phyloP scores from a whole-genome alignment of 1,284 basidiomycete species.

The Irpex rosettiformis region DNA sequence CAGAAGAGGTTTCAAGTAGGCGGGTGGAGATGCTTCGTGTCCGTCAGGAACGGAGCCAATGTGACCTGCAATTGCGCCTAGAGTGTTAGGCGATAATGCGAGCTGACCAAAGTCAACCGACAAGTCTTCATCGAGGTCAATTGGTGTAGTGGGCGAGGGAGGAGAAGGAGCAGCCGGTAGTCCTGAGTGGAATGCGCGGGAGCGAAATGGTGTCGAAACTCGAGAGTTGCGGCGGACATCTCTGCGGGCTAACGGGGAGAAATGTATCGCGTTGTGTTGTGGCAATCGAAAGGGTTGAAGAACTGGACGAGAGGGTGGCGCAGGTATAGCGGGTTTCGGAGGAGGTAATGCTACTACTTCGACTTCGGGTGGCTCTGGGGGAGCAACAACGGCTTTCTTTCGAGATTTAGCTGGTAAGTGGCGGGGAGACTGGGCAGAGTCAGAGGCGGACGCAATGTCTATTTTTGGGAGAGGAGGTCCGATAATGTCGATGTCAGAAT shows the following conservation, averaged over 20 bases:
- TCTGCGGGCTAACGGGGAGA: constrained; percentile 31
- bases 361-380: not conserved
- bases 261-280: constrained; percentile 4
- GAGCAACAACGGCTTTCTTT: not conserved
- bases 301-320: constrained; percentile 5
- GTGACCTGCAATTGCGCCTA: constrained; percentile 14
- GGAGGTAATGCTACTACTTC: not conserved
- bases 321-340: constrained; percentile 9
- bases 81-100: constrained; percentile 31
- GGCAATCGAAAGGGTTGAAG: not conserved
- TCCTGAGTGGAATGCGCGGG: constrained; percentile 30
- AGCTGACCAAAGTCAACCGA: constrained; percentile 55
- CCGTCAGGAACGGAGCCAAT: constrained; percentile 11
- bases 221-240: constrained; percentile 36
- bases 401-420: not conserved
- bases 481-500: constrained; percentile 33
- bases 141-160: constrained; percentile 39
- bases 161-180: constrained; percentile 49
- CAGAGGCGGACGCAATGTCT: not conserved
- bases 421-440: constrained; percentile 1
- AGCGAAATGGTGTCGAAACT: constrained; percentile 67
- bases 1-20: constrained; percentile 57
- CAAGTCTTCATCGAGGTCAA: constrained; percentile 54
- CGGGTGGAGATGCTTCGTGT: constrained; percentile 25
- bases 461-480: not conserved